These are phyloP conservation scores for Podila verticillata DNA, from an alignment of 192 early-diverging fungal genomes.

Conservation along the genomic window DNA sequence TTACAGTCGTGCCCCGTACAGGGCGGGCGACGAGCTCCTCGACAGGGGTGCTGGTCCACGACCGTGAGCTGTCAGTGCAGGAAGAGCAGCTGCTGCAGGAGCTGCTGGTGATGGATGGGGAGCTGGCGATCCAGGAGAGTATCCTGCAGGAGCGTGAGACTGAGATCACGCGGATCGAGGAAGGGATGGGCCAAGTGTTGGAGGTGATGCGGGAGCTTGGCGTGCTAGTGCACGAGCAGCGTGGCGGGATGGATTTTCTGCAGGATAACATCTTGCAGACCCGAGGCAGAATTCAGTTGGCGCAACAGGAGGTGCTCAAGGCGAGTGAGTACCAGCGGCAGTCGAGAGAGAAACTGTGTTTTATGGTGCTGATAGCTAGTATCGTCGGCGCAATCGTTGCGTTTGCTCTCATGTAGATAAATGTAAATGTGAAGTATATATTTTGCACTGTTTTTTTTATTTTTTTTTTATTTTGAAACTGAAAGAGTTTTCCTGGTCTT, in stretches of 20 bases:
- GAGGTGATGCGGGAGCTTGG: constrained; percentile 49
- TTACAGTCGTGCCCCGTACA: neutral
- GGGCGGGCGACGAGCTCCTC: neutral
- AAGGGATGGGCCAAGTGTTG: constrained; percentile 29
- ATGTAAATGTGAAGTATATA: neutral
- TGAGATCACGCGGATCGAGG: constrained; percentile 38
- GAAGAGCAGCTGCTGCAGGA: constrained; percentile 30
- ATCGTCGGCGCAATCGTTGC: constrained; percentile 30
- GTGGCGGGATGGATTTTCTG: constrained; percentile 30
- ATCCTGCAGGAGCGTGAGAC: constrained; percentile 38
- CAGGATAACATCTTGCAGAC: constrained; percentile 47
- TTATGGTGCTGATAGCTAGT: constrained; percentile 29
- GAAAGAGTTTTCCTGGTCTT: too few species aligned
- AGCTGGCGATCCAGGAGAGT: constrained; percentile 31
- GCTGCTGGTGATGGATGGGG: constrained; percentile 36
- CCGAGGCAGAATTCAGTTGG: constrained; percentile 19
- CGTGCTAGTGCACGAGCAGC: constrained; percentile 34
- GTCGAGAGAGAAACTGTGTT: constrained; percentile 41
- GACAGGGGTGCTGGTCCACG: constrained; percentile 8
- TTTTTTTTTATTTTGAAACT: too few species aligned
- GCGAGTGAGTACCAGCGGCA: constrained; percentile 43
- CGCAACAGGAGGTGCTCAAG: constrained; percentile 39
- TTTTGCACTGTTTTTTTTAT: neutral
- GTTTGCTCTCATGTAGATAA: constrained; percentile 24
- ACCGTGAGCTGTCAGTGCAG: constrained; percentile 40